Evolutionary conservation across 192 early-diverging fungal species (phyloP), one percentile per base, ranked within the genome.

Genomic region (Linnemannia elongata): DNA sequence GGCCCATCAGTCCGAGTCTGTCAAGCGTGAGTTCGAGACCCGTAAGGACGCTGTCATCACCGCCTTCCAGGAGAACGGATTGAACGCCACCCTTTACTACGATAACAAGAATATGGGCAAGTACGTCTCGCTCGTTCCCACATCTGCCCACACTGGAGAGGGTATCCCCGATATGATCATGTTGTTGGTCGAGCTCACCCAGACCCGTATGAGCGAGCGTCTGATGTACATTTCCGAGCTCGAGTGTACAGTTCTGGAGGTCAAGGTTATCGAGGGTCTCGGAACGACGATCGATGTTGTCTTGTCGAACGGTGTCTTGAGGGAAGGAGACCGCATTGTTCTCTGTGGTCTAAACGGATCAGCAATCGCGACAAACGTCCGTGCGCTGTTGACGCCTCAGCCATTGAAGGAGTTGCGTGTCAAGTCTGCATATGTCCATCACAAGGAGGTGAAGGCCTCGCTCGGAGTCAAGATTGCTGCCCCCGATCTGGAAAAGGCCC

Each of bases 271-370:
- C 85, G 99, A 99, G 91, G 99, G 99, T 83, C 93, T 97, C 60
- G 98, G 98, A 76, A 99, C 97, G 0, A 99, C 99, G 4, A 97
- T 99, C 74, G 99, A 99, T 90, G 98, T 99, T 36, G 91, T 99
- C 36, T 91, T 99, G 57, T 97, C 96, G 12, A 99, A 99, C 91
- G 97, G 97, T 87, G 94, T 97, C 54, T 89, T 99, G 80, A 92
- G 95, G 79, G 98, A 99, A 92, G 97, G 98, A 49, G 99, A 99
- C 87, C 93, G 95, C 54, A 99, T 99, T 77, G 96, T 97, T 9
- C 85, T 99, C 33, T 99, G 99, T 84, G 99, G 97, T 87, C 86
- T 98, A 71, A 94, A 98, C 75, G 99, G 99, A 1, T 66, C 60
- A 66, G 95, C 98, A 12, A 99, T 99, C 81, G 94, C 94, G 12